Evolutionary conservation across 805 yeast species (phyloP), one percentile per base, ranked within the genome.

Genomic region (Lipomyces mesembrius): DNA sequence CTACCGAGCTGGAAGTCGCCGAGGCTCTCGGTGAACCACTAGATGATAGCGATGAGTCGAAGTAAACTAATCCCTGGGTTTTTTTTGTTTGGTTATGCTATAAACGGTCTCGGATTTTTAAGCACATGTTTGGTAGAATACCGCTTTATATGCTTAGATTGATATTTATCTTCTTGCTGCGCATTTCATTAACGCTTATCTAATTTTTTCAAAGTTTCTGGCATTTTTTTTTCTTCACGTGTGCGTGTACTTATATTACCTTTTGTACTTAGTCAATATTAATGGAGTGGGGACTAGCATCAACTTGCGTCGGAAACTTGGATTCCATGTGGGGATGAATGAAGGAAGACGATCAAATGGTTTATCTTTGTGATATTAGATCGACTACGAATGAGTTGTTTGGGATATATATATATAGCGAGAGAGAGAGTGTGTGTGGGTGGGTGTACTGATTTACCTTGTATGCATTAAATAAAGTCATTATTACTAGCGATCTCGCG

Each of bases 1-100:
- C 87, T 77, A 83, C 87, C 62, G 94, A 89, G 77, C 82, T 83
- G 70, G 83, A 83, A 74, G 87, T 90, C 63, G 84, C 85, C 57
- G 81, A 83, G 73, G 87, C 84, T 68, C 80, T 65, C 14, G 74
- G 74, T 46, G 69, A 64, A 51, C 59, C 55, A 8, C 25, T 90
- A 86, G 29, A 90, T 85, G 73, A 88, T 89, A 71, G 79, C 78
- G 61, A 89, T 77, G 63, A 91, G 58, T 53, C 63, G 22, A 62
- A 60, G 59, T 66, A 60, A 53, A 3, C 20, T 1, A 17, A 20
- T 60, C 43, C 49, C 14, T 43, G 22, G 37, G 12, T 51, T 37
- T 49, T 25, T 43, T 17, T 46, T 52, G 43, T 43, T 43, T 43
- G 49, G 49, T 43, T 17, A 5, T 5, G 49, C 49, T n/a, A n/a